Base-by-base conservation (phyloP, 2,329 filamentous ascomycete genomes). In the Sporothrix dimorphospora region DNA sequence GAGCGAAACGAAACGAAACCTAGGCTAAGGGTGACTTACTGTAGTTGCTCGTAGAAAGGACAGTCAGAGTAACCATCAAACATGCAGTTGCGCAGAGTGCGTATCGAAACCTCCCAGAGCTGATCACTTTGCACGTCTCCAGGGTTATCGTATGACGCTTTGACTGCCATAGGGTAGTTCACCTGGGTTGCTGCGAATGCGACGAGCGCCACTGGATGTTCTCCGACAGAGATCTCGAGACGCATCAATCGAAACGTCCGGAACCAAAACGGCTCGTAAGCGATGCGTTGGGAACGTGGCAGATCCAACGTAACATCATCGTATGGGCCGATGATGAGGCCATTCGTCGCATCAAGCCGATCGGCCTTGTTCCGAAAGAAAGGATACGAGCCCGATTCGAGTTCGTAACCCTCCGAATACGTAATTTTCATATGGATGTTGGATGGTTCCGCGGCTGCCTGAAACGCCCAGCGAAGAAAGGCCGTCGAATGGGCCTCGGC, bases 231-330 rank as follows among this genome's bases (percentile, higher is more conserved):
- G 9, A 82, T 75, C 34, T 80, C 77, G 2, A 82, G 59, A 1
- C 77, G 74, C 12, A 82, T 55, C 4, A 82, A 66, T 0, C 81
- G 79, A 40, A 83, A 82, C 0, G 81, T 82, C 11, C 81, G 79
- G 70, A 82, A 83, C 80, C 80, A 81, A 72, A 82, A 82, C 1
- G 81, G 81, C 59, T 82, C 80, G 61, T 81, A 82, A 2, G 72
- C 24, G 2, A 71, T 69, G 4, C 49, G 30, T 0, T 21, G 24
- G 1, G 3, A 12, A 34, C 63, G 72, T 0, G 73, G 55, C 1
- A 80, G 45, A 14, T 79, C 75, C 11, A 82, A 66, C 0, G 68
- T 74, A 0, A 79, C 77, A 6, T 80, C 78, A 66, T 83, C 82
- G 55, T 76, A 79, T 0, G 81, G 81, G 0, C 82, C 82, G 8